Evolutionary conservation across 164 flowering plant genomes (phyloP), one percentile per base, ranked within the genome.

Genomic region (Malania oleifera): DNA sequence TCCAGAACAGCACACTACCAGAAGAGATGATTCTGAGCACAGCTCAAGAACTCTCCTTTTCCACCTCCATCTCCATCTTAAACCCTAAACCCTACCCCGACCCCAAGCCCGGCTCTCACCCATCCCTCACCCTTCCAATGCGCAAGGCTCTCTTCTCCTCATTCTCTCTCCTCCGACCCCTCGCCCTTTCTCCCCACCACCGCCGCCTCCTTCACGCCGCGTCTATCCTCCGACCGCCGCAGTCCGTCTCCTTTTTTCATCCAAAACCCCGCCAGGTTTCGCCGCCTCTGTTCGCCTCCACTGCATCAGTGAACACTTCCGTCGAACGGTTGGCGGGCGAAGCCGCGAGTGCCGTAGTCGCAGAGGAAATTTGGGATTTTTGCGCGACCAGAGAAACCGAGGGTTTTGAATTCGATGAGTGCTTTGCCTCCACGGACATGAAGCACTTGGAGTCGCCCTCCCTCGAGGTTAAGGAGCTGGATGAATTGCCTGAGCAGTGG

Each of bases 401-500:
- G 29, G 26, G 14, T 12, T 77, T 74, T 52, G 69, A 59, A n/a
- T 73, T 69, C 39, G 83, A 76, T 19, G 31, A 15, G 29, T 53
- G 60, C 0, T 38, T 61, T 20, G 71, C 57, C 5, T 60, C 56
- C 1, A 31, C 46, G 17, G 91, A 80, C 15, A 6, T 70, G 76
- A 77, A 72, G 60, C 66, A 64, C 35, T 57, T 74, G 66, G 45
- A 29, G 8, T 61, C 79, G 23, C 75, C 85, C 23, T 35, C 28
- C 0, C 31, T 77, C 51, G 87, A 92, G 54, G 86, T 92, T 47
- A 77, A 67, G 79, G 89, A 87, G 70, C 63, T 92, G 54, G 87
- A 78, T 41, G 96, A 92, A 65, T 62, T 86, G 19, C 91, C 97
- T 45, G 98, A 92, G 66, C 88, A 84, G 64, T 90, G 96, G 96